Evolutionary conservation across 1,139 yeast species (phyloP), one percentile per base, ranked within the genome.

Genomic region (Yamadazyma sp.): DNA sequence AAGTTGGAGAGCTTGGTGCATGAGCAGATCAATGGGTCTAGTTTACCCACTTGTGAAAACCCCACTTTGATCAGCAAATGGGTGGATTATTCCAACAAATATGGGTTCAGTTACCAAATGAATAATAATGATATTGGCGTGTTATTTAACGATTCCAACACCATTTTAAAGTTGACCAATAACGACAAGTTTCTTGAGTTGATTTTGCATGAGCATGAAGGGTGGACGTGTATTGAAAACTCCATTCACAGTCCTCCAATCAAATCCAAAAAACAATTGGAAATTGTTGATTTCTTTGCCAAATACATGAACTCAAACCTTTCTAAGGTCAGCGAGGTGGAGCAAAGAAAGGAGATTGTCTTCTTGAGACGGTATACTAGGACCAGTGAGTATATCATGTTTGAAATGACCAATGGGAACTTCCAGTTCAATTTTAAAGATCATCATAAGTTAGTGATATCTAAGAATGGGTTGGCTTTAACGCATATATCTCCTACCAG

Each of bases 41-140:
- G 67, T 48, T 62, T 70, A 39, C 76, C 76, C 31, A 56, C 63
- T 16, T 71, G 78, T 49, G 82, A 76, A 50, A 78, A 78, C 47
- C 92, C 92, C 11, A 76, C 83, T 12, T 78, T 87, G 45, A 83
- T 92, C 35, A 85, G 95, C 46, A 90, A 90, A 59, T 94, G 99
- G 99, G 98, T 94, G 22, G 98, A 94, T 61, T 92, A 92, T 59
- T 86, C 96, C 29, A 89, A 90, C 65, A 88, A 86, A 57, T 95
- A 90, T 61, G 99, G 99, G 0, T 85, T 94, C 54, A 87, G 96
- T 6, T 92, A 92, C 60, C 96, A 92, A 59, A 68, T 92, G 40
- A 86, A 92, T 24, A 86, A 90, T 40, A 94, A 89, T 44, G 88
- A 86, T 50, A 86, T 88, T 44, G 97, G 97, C n/a, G 96, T 89